Evolutionary conservation across 1,284 basidiomycete genomes (phyloP).

Genomic region (Leccinum pachyderme): DNA sequence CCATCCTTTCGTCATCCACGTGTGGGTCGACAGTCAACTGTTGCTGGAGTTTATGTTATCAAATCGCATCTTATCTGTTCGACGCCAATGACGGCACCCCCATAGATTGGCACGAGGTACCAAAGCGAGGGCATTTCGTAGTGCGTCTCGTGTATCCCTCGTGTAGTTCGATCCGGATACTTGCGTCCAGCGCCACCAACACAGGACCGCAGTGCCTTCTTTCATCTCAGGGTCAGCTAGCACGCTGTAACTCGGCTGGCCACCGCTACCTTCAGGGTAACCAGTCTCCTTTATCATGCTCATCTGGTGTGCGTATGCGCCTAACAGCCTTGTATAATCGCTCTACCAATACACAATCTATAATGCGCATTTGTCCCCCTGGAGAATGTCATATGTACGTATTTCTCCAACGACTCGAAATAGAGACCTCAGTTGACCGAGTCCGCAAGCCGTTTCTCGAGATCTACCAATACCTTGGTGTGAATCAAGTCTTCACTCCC

Average conservation of each 20-base stretch:
- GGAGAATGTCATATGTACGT: slow-evolving; percentile 32
- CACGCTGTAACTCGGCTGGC: background rate
- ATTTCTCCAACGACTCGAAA: slow-evolving; percentile 42
- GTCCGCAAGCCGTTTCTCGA: background rate
- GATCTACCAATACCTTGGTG: background rate
- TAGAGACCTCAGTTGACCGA: slow-evolving; percentile 38
- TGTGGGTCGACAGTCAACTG: slow-evolving; percentile 42
- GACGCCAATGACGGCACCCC: slow-evolving; percentile 35
- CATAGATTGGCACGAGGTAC: slow-evolving; percentile 29
- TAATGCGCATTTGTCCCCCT: slow-evolving; percentile 53
- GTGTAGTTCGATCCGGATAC: background rate
- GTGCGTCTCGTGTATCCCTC: slow-evolving; percentile 33
- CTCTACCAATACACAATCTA: slow-evolving; percentile 42
- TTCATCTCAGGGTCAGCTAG: background rate
- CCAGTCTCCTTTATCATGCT: slow-evolving; percentile 41
- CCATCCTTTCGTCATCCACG: background rate
- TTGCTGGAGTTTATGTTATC: slow-evolving; percentile 48
- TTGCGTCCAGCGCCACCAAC: background rate
- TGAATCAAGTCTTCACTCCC: background rate
- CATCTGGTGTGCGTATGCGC: slow-evolving; percentile 54
- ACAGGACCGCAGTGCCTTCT: background rate
- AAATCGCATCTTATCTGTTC: slow-evolving; percentile 49
- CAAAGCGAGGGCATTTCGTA: slow-evolving; percentile 51
- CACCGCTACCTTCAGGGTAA: background rate
- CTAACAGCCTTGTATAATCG: too few relatives aligned